Evolutionary conservation across 2,329 filamentous ascomycete genomes (phyloP), one percentile per base, ranked within the genome.

Genomic region (Rhinocladiella similis): DNA sequence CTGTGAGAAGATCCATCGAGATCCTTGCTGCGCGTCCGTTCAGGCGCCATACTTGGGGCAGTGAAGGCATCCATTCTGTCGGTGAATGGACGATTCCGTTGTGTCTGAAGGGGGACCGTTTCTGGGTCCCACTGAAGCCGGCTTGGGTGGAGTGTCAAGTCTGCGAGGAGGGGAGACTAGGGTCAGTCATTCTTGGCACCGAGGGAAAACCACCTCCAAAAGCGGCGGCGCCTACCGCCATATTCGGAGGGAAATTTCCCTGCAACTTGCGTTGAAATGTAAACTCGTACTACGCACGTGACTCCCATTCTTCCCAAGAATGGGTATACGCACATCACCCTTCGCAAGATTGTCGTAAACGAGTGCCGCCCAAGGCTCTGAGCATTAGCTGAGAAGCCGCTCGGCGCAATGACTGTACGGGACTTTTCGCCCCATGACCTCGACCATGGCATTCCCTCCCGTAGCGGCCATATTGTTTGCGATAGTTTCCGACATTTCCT

Each of bases 61-160:
- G 50, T 52, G 50, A 52, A 52, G 36, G 50, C 42, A 53, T 27
- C 14, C 29, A 43, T 53, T 42, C 18, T 53, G 19, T 53, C 27
- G 16, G 42, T 29, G 20, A 42, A 53, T 53, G 33, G 25, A 38
- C 42, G 50, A 27, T 33, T 47, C 50, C 38, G 20, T 46, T 52
- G 38, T 45, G 33, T 53, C 42, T 47, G 25, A 53, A 53, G 50
- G 50, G n/a, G 50, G 42, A 53, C 41, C 16, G 29, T 53, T 53
- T 47, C 50, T 53, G 42, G n/a, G 50, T 53, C 50, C 50, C 41
- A 48, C 46, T 48, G 46, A 48, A 48, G 46, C 46, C 46, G 22
- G 27, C 13, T n/a, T 35, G 27, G 25, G 25, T 27, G 25, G 25
- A 27, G 25, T 4, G 25, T 27, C 25, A 27, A 27, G 25, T 27